phyloP scores from a whole-genome alignment of 495 filamentous ascomycete species.

The Penicillium crystallinum region DNA sequence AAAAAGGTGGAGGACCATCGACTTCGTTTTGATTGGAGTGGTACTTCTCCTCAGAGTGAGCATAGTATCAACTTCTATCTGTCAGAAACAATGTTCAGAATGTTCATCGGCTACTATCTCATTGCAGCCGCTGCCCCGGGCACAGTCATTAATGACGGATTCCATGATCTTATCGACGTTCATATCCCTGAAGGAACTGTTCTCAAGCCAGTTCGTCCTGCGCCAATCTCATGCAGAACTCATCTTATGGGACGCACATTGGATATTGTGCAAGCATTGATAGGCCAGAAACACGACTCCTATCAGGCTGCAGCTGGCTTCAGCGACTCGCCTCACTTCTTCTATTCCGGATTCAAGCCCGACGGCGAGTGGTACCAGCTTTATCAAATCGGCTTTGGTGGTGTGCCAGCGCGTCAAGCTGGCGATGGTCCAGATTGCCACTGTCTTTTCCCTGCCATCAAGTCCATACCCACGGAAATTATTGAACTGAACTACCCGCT shows the following conservation, averaged over 20 bases:
- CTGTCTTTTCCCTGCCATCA: slow-evolving; percentile 49
- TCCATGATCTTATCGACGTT: slow-evolving; percentile 47
- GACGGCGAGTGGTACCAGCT: slow-evolving; percentile 48
- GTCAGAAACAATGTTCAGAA: slow-evolving; percentile 48
- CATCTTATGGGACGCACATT: slow-evolving; percentile 43
- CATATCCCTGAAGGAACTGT: slow-evolving; percentile 41
- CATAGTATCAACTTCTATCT: slow-evolving; percentile 49
- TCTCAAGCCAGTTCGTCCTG: slow-evolving; percentile 46
- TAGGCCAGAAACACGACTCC: slow-evolving; percentile 41
- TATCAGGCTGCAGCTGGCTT: slow-evolving; percentile 48
- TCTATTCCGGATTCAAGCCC: slow-evolving; percentile 47
- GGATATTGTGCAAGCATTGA: slow-evolving; percentile 46
- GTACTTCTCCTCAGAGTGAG: slow-evolving; percentile 43
- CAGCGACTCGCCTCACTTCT: slow-evolving; percentile 47
- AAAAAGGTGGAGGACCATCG: slow-evolving; percentile 31
- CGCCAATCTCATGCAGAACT: slow-evolving; percentile 44
- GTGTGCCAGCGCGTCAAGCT: slow-evolving; percentile 43
- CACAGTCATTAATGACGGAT: slow-evolving; percentile 43
- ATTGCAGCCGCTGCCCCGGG: slow-evolving; percentile 43
- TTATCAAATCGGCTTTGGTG: slow-evolving; percentile 50
- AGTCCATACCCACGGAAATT: slow-evolving; percentile 46
- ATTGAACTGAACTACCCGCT: slow-evolving; percentile 48
- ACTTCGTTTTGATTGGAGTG: slow-evolving; percentile 43
- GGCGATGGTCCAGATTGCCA: slow-evolving; percentile 49
- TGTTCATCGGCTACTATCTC: slow-evolving; percentile 49